A percentile compares a stretch with the other conserved stretches of the same genome.
phyloP scores from a whole-genome alignment of 768 basidiomycete species.

The Saitozyma podzolica region DNA sequence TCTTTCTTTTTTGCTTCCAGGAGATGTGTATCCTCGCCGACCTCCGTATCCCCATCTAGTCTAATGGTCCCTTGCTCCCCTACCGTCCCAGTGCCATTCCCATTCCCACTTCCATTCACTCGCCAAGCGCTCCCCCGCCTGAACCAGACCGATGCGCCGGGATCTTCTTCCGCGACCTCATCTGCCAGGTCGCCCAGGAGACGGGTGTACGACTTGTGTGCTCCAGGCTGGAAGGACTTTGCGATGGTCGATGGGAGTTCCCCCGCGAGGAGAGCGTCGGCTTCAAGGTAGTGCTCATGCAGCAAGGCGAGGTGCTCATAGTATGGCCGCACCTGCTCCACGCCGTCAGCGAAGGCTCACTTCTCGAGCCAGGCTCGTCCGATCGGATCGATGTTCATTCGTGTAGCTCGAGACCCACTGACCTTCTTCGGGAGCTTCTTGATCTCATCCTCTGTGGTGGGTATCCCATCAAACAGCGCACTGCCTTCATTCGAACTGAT shows the following conservation, averaged over 20 bases:
- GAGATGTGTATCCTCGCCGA: conserved; percentile 28
- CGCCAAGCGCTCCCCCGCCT: conserved; percentile 8
- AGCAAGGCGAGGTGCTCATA: conserved; percentile 43
- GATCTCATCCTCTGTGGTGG: conserved; percentile 37
- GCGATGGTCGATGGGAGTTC: conserved; percentile 44
- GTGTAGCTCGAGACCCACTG: not conserved
- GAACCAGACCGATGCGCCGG: conserved; percentile 5
- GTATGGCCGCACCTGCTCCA: conserved; percentile 37
- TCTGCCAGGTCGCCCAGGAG: conserved; percentile 2
- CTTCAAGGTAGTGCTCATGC: conserved; percentile 43
- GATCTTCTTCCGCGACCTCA: not conserved
- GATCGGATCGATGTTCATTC: not conserved
- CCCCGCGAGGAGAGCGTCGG: conserved; percentile 44
- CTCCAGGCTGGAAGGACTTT: conserved; percentile 31
- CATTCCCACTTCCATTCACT: not conserved
- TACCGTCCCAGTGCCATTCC: conserved; percentile 1
- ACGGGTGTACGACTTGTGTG: conserved; percentile 6
- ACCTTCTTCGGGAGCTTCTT: conserved; percentile 44
- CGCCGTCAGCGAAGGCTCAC: no score
- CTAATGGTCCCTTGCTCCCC: not conserved
- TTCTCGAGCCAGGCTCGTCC: no score
- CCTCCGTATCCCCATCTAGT: conserved; percentile 10
- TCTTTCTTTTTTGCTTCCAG: conserved; percentile 28
- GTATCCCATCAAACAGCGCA: conserved; percentile 33
- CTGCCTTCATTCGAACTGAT: conserved; percentile 22